Percentiles rank a stretch among this genome's conserved stretches.
These are phyloP conservation scores for Oenanthe javanica DNA, from an alignment of 140 eudicot genomes.

Conservation along the genomic window DNA sequence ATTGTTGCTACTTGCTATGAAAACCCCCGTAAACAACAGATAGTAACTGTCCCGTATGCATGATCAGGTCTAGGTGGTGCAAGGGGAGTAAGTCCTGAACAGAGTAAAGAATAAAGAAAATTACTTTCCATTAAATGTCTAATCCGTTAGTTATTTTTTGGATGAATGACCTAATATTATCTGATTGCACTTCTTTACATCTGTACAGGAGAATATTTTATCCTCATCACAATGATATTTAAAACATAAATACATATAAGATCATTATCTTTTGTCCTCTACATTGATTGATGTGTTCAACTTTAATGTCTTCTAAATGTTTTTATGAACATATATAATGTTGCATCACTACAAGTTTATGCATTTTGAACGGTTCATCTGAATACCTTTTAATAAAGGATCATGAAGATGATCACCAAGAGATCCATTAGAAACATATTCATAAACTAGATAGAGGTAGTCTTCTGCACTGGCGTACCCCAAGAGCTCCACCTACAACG, in stretches of 20 bases:
- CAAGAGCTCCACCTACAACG: conserved; percentile 62
- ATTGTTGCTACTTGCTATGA: too few relatives aligned
- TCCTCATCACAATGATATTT: background rate
- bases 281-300: background rate
- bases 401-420: conserved; percentile 82
- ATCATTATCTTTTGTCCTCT: too few relatives aligned
- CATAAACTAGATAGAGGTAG: conserved; percentile 71
- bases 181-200: background rate
- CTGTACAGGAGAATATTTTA: too few relatives aligned
- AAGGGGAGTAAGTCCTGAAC: too few relatives aligned
- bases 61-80: too few relatives aligned
- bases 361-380: background rate
- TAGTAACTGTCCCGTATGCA: too few relatives aligned
- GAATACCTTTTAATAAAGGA: conserved; percentile 65
- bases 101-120: too few relatives aligned
- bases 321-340: background rate
- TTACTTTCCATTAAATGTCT: too few relatives aligned
- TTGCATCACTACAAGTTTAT: background rate
- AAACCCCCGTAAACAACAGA: too few relatives aligned
- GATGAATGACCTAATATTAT: background rate
- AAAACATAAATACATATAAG: too few relatives aligned
- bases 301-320: background rate
- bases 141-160: too few relatives aligned
- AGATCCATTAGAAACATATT: conserved; percentile 68
- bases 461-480: conserved; percentile 84